Conservation (phyloP, 805 yeast genomes). For the Kluyveromyces lactis region DNA sequence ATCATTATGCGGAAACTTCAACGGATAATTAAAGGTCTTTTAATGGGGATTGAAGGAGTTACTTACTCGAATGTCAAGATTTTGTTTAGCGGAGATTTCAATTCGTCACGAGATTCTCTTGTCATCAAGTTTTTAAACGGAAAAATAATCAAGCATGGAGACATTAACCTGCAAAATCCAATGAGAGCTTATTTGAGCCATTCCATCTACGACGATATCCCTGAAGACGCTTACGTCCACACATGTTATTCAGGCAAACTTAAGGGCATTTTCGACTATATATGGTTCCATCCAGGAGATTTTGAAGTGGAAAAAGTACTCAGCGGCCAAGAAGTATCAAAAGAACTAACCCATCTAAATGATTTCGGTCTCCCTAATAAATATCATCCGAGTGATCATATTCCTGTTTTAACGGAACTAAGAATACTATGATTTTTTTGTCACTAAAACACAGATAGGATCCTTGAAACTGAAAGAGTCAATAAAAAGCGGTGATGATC, state of each 20-base stretch:
- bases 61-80: conserved; percentile 28
- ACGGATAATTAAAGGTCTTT: conserved; percentile 18
- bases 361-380: conserved; percentile 45
- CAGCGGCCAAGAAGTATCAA: conserved; percentile 35
- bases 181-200: conserved; percentile 27
- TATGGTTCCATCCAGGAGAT: conserved; percentile 41
- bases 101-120: conserved; percentile 42
- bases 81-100: conserved; percentile 49
- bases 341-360: conserved; percentile 15
- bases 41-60: conserved; percentile 16
- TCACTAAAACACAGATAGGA: too few species aligned
- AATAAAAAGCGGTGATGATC: too few species aligned
- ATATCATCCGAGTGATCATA: conserved; percentile 52
- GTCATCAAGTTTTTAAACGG: conserved; percentile 39
- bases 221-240: conserved; percentile 25
- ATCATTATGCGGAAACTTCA: conserved; percentile 32
- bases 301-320: conserved; percentile 37
- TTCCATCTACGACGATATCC: conserved; percentile 25
- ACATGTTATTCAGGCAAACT: conserved; percentile 44
- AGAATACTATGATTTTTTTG: conserved; percentile 15
- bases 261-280: conserved; percentile 49
- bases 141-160: conserved; percentile 22
- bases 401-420: conserved; percentile 34
- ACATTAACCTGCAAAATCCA: conserved; percentile 25
- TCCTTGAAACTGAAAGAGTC: too few species aligned